Evolutionary conservation across 345 rosid genomes (phyloP), one percentile per base, ranked within the genome.

Genomic region (Euphorbia peplus): DNA sequence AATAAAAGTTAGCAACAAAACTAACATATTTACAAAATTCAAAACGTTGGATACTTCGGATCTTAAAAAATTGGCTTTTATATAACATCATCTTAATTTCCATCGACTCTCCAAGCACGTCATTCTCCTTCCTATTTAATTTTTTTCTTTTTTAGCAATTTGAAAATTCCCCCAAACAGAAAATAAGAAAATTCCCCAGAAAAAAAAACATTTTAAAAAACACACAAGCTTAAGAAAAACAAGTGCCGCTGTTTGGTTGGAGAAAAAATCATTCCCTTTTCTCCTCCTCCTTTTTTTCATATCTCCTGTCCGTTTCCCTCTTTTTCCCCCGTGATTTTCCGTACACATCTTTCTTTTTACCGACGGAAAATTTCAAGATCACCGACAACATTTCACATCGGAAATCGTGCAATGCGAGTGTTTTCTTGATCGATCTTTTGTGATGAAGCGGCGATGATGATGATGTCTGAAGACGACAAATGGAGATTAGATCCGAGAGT

Each of bases 401-500:
- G 9, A 5, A 32, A 50, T 69, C 25, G 21, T 10, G 22, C 64
- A 69, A 69, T 69, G 72, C 26, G 19, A 55, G 5, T 58, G 41
- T 24, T 26, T 56, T 68, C 48, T 54, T 25, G 3, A 60, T 21
- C 52, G 35, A 15, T 69, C 48, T 21, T 57, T 30, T 75, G 79
- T 72, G 70, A 93, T 87, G 96, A 87, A 75, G 79, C 81, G 91
- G 84, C 87, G 79, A 87, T 78, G 95, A 87, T 47, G 56, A 19
- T 62, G 90, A 78, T n/a, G n/a, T n/a, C 71, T 54, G 75, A 73
- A 72, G 80, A 74, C 69, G 84, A 73, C 70, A 77, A 76, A 92
- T 92, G 96, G 96, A 90, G 84, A 84, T 82, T 90, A 88, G 92
- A 91, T 88, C 96, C 51, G 92, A 87, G 71, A 77, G 70, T 59